Conservation (phyloP, 2,329 filamentous ascomycete genomes). For the Bipolaris oryzae region DNA sequence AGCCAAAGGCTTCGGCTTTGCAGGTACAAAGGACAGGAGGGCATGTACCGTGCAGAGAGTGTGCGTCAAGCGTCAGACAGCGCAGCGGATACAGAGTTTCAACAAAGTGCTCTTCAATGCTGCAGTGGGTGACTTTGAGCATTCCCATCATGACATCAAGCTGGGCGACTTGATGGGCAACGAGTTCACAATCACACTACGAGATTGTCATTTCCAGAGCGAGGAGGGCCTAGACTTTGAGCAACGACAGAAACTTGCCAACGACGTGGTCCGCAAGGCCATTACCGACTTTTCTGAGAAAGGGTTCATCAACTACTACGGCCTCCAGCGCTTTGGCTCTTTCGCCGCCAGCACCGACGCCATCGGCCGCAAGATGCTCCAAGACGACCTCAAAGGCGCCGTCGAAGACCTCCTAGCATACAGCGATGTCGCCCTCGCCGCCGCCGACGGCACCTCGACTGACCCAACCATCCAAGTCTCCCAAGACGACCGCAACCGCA, state of each 20-base stretch:
- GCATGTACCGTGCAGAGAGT: constrained; percentile 85
- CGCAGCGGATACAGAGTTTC: constrained; percentile 68
- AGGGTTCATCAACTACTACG: constrained; percentile 97
- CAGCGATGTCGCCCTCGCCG: constrained; percentile 65
- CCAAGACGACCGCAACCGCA: constrained; percentile 78
- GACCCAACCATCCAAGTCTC: constrained; percentile 59
- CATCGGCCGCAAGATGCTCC: constrained; percentile 81
- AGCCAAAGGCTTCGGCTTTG: constrained; percentile 75
- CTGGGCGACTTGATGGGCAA: constrained; percentile 88
- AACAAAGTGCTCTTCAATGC: constrained; percentile 66
- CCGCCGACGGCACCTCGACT: constrained; percentile 52
- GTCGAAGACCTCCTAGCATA: constrained; percentile 78
- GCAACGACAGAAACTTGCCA: constrained; percentile 54
- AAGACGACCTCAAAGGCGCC: constrained; percentile 79
- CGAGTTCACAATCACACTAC: constrained; percentile 89
- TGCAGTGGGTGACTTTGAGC: constrained; percentile 78
- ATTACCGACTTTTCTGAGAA: constrained; percentile 71
- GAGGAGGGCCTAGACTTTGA: constrained; percentile 42
- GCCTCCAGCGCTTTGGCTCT: constrained; percentile 94
- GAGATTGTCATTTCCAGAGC: constrained; percentile 74
- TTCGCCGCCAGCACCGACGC: constrained; percentile 84
- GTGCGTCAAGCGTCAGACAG: constrained; percentile 67
- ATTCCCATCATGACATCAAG: constrained; percentile 72
- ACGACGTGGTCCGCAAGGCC: constrained; percentile 61
- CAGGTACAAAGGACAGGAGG: constrained; percentile 89